Evolutionary conservation across 768 basidiomycete species (phyloP), one percentile per base, ranked within the genome.

Genomic region (Lanmaoa rubissima): DNA sequence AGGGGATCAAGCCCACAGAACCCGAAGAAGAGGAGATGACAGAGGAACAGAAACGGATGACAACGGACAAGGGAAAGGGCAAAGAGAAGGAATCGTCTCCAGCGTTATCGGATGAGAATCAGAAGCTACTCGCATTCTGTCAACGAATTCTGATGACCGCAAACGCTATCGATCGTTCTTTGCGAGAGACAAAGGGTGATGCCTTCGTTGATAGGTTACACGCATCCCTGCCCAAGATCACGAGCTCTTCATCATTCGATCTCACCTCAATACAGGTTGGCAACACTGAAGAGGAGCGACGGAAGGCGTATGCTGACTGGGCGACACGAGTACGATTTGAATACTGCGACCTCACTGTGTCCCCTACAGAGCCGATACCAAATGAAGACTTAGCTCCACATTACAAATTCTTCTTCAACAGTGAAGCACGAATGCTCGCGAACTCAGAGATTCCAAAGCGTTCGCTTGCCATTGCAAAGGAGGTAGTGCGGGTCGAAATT

Each of bases 381-480:
- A 74, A 75, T 13, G 80, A 78, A 31, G 85, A 86, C 59, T 70
- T 76, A 26, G 72, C 80, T 0, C 88, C 89, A 4, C 83, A 88
- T 66, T 94, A 87, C 75, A 92, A 92, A 70, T 90, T 88, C 65
- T 86, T 81, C 69, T 94, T 81, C 74, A 88, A 88, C 66, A 85
- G 81, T 61, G 92, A 94, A 69, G 90, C 90, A 21, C 80, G 92
- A 31, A 88, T 92, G 85, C 76, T 94, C 31, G 86, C 87, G 4
- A 85, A 84, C 63, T 87, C 90, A 21, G 90, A 92, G 65, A 90
- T 94, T 52, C 93, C 94, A 6, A 95, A 92, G 73, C 81, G 95
- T 43, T 94, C 91, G 1, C 77, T 97, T 55, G 94, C 94, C 11
- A 97, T 98, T 59, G 95, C 95, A 4, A 98, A 97, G 74, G 94